Evolutionary conservation across 257 asterid genomes (phyloP), one percentile per base, ranked within the genome.

Genomic region (Solanum chiquidenum): DNA sequence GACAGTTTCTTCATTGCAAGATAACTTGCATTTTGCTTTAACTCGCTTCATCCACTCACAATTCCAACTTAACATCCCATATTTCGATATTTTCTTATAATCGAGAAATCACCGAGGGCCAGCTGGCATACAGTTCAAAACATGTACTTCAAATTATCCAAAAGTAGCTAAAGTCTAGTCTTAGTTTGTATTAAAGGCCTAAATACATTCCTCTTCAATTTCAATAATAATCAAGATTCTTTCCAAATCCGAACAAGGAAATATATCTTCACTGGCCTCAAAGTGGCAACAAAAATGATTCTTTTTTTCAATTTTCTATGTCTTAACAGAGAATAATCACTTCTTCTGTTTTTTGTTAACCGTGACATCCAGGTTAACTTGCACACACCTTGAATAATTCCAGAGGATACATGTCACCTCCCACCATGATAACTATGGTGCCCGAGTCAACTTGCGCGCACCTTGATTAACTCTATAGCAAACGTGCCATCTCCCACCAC

Each of bases 161-260:
- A 79, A 44, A 42, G n/a, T 29, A 82, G 38, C 18, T 79, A 27
- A 16, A 42, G 29, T 46, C 40, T 18, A 29, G 42, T 79, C 42
- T 46, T 80, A 29, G 18, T 46, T 46, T 46, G 85, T 46, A 80
- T 80, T 18, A 29, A 46, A 80, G 66, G 80, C 86, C 49, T 79
- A 72, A 64, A 86, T 83, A 88, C 74, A 69, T 86, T 27, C 71
- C 77, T 46, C 88, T 42, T 86, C 52, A 80, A 58, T 77, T 76
- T 33, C 66, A 73, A 42, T 33, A 86, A 79, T 33, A 18, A 9
- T 9, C 18, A 80, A 80, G 1, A 6, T 80, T 29, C 18, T 46
- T 80, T 34, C 35, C 25, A 1, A 13, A 29, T 69, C 38, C 6
- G 5, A 29, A 13, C 8, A 69, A 29, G 37, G 37, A 9, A 27